Evolutionary conservation across 164 flowering plant species (phyloP), one percentile per base, ranked within the genome.

Genomic region (Aristolochia californica): DNA sequence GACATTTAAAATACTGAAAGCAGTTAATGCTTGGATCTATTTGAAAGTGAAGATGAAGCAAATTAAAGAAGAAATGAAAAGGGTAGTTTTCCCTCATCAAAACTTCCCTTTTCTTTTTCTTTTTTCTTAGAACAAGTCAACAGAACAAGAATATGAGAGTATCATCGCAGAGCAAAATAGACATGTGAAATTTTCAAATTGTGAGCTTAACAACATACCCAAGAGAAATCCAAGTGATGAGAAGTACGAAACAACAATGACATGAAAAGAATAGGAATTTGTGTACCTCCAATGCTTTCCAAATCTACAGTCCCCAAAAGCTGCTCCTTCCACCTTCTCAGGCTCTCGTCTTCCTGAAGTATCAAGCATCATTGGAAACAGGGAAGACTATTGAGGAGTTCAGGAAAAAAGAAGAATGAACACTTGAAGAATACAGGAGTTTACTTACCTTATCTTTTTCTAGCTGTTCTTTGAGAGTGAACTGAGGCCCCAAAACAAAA

Each of bases 371-470:
- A 34, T 34, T 34, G 43, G 11, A 59, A 23, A 51, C 9, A 56
- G 4, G n/a, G 14, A 9, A 17, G 49, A 5, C 62, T n/a, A 18
- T 47, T 43, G 21, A 27, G 43, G 30, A 20, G 24, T 14, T 38
- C 5, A 4, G 30, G n/a, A 23, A 43, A 24, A 55, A 13, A 34
- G 53, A 44, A 4, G 14, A 10, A 20, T 17, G 12, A n/a, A 18
- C 4, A 12, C 40, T 12, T 34, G 30, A 28, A 2, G 30, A 28
- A 28, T 28, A 28, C 2, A 28, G 7, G 7, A 7, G 18, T 25
- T 10, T 22, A 40, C 57, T 51, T 30, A 85, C 97, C 84, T 87
- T 90, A 57, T 87, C 97, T 68, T 77, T 83, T 68, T 87, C 95
- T 38, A 82, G 62, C 27, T 83, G 88, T 53, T 85, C 85, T 58